phyloP scores from a whole-genome alignment of 129 eudicot genomes.

The Oenanthe sinensis region DNA sequence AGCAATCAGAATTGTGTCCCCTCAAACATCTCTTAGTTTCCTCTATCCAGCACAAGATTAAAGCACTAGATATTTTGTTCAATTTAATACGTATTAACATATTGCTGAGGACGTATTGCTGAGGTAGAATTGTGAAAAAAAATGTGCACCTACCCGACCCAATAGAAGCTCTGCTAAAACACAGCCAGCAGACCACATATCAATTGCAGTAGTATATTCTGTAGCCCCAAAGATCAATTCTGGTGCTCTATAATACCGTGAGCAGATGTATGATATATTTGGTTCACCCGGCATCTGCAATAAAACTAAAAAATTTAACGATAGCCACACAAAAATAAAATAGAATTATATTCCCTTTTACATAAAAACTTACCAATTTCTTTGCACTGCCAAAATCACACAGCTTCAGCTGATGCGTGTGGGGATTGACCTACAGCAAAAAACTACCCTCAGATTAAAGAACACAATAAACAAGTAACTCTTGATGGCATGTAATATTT shows the following conservation, averaged over 20 bases:
- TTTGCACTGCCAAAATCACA: slow-evolving; percentile 99
- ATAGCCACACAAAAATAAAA: neutral
- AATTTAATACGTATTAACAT: neutral
- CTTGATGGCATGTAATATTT: neutral
- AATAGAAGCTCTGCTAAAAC: slow-evolving; percentile 90
- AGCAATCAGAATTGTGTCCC: neutral
- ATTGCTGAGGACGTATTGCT: neutral
- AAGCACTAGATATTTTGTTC: neutral
- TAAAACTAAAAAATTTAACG: slow-evolving; percentile 11
- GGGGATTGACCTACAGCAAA: slow-evolving; percentile 76
- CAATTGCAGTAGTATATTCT: slow-evolving; percentile 94
- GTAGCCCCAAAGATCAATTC: slow-evolving; percentile 96
- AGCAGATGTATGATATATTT: slow-evolving; percentile 88
- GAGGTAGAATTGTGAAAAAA: neutral
- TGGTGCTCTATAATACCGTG: slow-evolving; percentile 94
- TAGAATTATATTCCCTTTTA: neutral
- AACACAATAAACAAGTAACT: neutral
- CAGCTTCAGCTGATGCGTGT: slow-evolving; percentile 85
- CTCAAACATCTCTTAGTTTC: neutral
- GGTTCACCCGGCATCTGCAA: slow-evolving; percentile 92
- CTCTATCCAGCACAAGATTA: neutral
- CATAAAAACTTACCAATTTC: slow-evolving; percentile 60
- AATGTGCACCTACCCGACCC: slow-evolving; percentile 52
- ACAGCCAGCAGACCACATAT: slow-evolving; percentile 99
- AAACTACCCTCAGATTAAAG: neutral